These are phyloP conservation scores for Furcasterigmium furcatum DNA, from an alignment of 2,329 filamentous ascomycete species.

Conservation along the genomic window DNA sequence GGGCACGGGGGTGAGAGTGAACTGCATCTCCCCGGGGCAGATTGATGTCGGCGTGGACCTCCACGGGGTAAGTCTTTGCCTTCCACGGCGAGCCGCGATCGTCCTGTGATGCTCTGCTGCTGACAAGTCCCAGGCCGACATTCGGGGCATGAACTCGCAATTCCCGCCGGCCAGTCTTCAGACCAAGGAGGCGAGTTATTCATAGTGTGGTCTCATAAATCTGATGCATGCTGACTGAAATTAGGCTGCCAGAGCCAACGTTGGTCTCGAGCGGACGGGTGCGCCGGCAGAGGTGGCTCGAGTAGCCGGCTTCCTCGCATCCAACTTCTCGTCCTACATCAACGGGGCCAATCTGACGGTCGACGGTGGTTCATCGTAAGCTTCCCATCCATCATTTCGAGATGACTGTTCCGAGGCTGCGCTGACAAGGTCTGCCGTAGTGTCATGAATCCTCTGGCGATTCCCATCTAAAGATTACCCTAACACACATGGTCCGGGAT, in stretches of 20 bases:
- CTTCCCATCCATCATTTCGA: not conserved
- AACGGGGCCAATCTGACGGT: constrained; percentile 60
- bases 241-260: constrained; percentile 41
- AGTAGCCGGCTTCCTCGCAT: constrained; percentile 60
- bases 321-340: constrained; percentile 60
- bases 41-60: constrained; percentile 37
- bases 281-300: constrained; percentile 55
- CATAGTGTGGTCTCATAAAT: not conserved
- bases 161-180: constrained; percentile 53
- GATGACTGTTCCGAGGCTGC: constrained; percentile 1
- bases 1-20: constrained; percentile 56
- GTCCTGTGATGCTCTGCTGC: not conserved
- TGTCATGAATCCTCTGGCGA: constrained; percentile 36
- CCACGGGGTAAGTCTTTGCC: constrained; percentile 30
- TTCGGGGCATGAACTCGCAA: constrained; percentile 46
- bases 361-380: constrained; percentile 52
- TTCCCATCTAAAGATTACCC: constrained; percentile 27
- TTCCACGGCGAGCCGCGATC: no score
- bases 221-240: not conserved
- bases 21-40: constrained; percentile 42
- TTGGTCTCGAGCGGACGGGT: constrained; percentile 57
- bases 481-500: no score
- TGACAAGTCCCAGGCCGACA: constrained; percentile 34
- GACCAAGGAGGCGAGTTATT: constrained; percentile 33
- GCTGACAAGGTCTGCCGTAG: constrained; percentile 15